Conservation (phyloP, 164 flowering plant species). For the Tetrastigma voinierianum region DNA sequence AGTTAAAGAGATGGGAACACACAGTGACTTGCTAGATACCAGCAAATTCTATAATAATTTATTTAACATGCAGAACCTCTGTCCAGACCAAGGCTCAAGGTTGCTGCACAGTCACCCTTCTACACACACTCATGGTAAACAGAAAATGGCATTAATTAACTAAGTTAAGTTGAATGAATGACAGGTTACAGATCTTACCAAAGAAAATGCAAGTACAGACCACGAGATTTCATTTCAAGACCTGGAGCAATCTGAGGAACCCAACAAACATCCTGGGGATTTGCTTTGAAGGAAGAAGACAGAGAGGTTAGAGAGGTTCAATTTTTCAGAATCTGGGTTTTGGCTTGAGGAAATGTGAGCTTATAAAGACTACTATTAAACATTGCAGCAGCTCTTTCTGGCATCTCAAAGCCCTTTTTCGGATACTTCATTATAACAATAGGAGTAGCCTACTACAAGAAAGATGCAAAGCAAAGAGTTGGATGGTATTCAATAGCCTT, state of each 20-base stretch:
- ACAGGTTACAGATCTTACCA: conserved; percentile 26
- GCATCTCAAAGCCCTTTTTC: conserved; percentile 73
- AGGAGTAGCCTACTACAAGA: conserved; percentile 55
- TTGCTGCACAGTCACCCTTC: conserved; percentile 14
- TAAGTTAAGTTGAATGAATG: conserved; percentile 2
- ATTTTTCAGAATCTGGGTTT: conserved; percentile 53
- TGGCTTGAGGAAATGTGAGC: conserved; percentile 29
- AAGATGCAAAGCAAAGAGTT: conserved; percentile 36
- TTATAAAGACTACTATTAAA: conserved; percentile 44
- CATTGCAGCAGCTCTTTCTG: conserved; percentile 69
- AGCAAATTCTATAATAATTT: conserved; percentile 46
- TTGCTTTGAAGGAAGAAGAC: conserved; percentile 14
- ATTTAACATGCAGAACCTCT: conserved; percentile 52
- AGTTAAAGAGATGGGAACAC: conserved; percentile 55
- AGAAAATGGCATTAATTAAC: background rate
- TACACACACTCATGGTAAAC: no score
- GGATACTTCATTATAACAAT: conserved; percentile 75
- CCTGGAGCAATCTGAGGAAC: conserved; percentile 14
- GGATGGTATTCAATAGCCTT: conserved; percentile 45
- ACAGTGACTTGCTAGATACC: conserved; percentile 42
- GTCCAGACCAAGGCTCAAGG: conserved; percentile 32
- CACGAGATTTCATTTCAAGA: conserved; percentile 17
- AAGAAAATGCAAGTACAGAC: conserved; percentile 19
- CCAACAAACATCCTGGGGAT: conserved; percentile 3
- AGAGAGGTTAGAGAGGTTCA: conserved; percentile 4